phyloP scores from a whole-genome alignment of 2,329 filamentous ascomycete species.

The Didymella keratinophila region DNA sequence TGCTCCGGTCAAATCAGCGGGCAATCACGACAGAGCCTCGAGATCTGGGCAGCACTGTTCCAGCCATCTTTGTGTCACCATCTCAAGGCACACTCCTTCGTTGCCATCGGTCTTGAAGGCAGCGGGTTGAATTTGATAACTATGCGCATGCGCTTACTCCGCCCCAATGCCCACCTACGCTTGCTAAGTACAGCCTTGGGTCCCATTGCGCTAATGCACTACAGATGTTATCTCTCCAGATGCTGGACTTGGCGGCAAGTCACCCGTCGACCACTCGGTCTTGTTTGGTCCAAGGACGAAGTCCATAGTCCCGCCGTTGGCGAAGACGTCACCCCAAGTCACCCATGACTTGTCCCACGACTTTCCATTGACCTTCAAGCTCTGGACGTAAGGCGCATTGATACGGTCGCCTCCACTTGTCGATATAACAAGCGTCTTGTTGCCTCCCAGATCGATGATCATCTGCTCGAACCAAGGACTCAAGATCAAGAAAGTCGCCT shows the following conservation, averaged over 20 bases:
- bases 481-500: slow-evolving; percentile 71
- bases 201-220: neutral
- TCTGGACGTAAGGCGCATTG: slow-evolving; percentile 67
- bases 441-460: slow-evolving; percentile 64
- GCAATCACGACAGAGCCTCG: neutral
- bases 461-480: slow-evolving; percentile 57
- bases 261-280: slow-evolving; percentile 34
- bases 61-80: slow-evolving; percentile 10
- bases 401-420: slow-evolving; percentile 60
- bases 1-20: slow-evolving; percentile 7
- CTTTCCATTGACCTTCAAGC: slow-evolving; percentile 69
- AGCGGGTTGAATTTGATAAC: neutral
- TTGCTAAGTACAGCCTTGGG: neutral
- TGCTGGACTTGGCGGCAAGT: slow-evolving; percentile 68
- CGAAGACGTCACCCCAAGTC: slow-evolving; percentile 71
- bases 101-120: neutral
- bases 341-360: slow-evolving; percentile 71
- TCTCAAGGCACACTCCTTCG: neutral
- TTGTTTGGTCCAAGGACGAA: slow-evolving; percentile 54
- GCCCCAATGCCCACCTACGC: neutral
- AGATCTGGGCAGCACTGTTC: slow-evolving; percentile 5
- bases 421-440: slow-evolving; percentile 64
- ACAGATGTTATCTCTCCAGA: slow-evolving; percentile 15
- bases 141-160: neutral
- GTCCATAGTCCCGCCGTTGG: slow-evolving; percentile 64